Evolutionary conservation across 1,139 yeast species (phyloP), one percentile per base, ranked within the genome.

Genomic region (Arxiozyma heterogenica): DNA sequence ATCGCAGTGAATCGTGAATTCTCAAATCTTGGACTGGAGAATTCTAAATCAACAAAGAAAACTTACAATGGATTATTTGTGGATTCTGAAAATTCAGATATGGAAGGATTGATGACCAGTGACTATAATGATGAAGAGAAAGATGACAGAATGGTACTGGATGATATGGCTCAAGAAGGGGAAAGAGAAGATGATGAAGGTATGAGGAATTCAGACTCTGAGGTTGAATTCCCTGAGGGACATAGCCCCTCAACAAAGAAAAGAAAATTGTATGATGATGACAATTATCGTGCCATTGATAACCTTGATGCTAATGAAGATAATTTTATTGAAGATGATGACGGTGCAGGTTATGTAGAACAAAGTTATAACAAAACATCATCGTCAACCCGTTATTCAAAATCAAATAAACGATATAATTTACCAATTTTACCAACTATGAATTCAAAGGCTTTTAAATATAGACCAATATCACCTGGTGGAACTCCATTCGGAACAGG

Each of bases 401-500:
- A 21, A 8, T 27, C 30, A 8, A 41, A 44, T 20, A 41, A 20
- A 23, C 20, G 23, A 9, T 30, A 12, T 15, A 25, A 15, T 27
- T n/a, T 27, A 20, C 25, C 44, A 25, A 41, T n/a, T 22, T 44
- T 41, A 18, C 20, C 45, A 20, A 9, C 39, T 12, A 34, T 38
- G 23, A n/a, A 38, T 47, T 17, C 47, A 15, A 51, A 51, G 5
- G 55, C 44, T 22, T 64, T 64, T 49, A 61, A 58, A 23, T 65
- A 65, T 46, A 62, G 54, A 41, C 81, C 82, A 6, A 73, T 71
- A 52, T 74, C 80, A 6, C 88, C 90, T 1, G 98, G 98, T 1
- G 80, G 86, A 3, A 90, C 98, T 0, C 96, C 96, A 0, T 93
- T 64, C 51, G 67, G 94, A 83, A 73, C 71, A 43, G 73, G 77